Evolutionary conservation across 208 protist species (phyloP).

Genomic region (Wallacemonas sp.): DNA sequence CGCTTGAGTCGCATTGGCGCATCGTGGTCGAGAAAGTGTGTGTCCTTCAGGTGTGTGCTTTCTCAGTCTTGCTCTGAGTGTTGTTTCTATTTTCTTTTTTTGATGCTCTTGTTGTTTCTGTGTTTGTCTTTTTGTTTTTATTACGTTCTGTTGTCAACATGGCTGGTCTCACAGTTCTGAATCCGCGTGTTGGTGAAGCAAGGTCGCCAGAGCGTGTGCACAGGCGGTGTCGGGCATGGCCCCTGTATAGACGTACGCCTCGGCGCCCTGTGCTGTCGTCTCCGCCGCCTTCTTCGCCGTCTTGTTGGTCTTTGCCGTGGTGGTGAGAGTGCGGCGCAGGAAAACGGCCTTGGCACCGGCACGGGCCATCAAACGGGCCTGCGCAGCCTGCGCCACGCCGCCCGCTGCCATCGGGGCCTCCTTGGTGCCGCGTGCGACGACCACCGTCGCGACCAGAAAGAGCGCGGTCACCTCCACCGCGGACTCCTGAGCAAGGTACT

Average conservation of each 20-base stretch:
- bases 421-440: background rate
- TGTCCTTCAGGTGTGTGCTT: too few species aligned
- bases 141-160: too few species aligned
- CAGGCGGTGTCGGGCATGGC: constrained; percentile 5
- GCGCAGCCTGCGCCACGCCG: background rate
- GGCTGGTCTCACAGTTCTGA: constrained; percentile 6
- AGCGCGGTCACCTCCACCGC: constrained; percentile 2
- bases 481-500: constrained; percentile 7
- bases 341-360: background rate
- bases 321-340: background rate
- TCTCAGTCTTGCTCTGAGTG: too few species aligned
- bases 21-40: too few species aligned
- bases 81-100: background rate
- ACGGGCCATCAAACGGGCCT: background rate
- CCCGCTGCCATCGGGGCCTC: background rate
- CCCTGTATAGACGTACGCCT: background rate
- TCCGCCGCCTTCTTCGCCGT: background rate
- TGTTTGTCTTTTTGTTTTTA: too few species aligned
- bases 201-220: background rate
- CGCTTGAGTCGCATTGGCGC: too few species aligned
- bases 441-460: constrained; percentile 2
- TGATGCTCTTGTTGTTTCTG: background rate
- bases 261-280: too few species aligned
- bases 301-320: background rate
- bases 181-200: background rate